Evolutionary conservation across 257 asterid species (phyloP), one percentile per base, ranked within the genome.

Genomic region (Penstemon eatonii): DNA sequence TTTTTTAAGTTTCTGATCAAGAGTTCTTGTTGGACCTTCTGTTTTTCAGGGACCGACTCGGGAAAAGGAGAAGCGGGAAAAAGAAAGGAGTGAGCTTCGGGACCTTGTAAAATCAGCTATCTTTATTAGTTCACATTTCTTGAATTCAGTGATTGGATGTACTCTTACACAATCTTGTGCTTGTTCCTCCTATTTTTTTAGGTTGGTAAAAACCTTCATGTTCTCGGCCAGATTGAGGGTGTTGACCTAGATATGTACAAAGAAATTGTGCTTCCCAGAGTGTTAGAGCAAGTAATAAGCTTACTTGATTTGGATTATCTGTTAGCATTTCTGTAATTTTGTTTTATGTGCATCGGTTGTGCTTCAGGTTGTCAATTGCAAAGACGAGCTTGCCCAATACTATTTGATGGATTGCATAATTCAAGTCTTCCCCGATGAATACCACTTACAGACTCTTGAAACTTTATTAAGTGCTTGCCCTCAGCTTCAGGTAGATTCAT

Each of bases 191-290:
- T 58, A 47, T 72, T 82, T 74, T 78, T 70, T 69, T 81, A 94
- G 99, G 98, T 94, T 63, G 99, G 99, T 65, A 94, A 94, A 83
- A 94, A 94, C 80, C 90, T 94, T 67, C 99, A 94, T 43, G 96
- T 94, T 81, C 98, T 94, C 75, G 62, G 99, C 84, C 99, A 91
- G 87, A 87, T 94, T 74, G 99, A 94, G 79, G 99, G 99, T 12
- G 89, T 91, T 70, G 96, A 94, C 88, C 98, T 94, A 60, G 98
- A 94, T 61, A 87, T 94, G 89, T 94, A 91, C 84, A 90, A 86
- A 72, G 96, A 91, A 68, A 76, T 80, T 38, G 99, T 94, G 78
- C 98, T 94, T 76, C 96, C 98, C 66, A 87, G 96, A 79, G 87
- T 94, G 67, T 82, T 87, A 81, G 99, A 94, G 89, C 99, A 94